Evolutionary conservation across 1,139 yeast genomes (phyloP).

Genomic region (Candida labiduridarum): DNA sequence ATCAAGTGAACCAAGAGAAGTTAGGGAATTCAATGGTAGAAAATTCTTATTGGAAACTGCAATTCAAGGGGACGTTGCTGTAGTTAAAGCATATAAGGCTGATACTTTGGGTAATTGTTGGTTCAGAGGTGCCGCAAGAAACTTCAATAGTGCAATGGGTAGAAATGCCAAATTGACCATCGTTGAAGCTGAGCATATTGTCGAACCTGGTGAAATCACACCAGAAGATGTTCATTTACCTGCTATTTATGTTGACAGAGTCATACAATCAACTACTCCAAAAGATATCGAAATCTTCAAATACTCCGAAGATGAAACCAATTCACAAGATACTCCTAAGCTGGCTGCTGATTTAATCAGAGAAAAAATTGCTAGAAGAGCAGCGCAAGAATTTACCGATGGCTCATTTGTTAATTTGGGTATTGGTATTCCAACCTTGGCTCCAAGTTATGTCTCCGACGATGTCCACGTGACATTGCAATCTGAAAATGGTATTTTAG

Average conservation of each 20-base stretch:
- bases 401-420: conserved; percentile 50
- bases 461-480: conserved; percentile 43
- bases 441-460: conserved; percentile 44
- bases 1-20: conserved; percentile 41
- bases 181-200: conserved; percentile 55
- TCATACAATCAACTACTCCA: conserved; percentile 42
- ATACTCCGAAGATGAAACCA: conserved; percentile 14
- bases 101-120: conserved; percentile 51
- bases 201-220: conserved; percentile 46
- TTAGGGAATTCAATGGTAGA: conserved; percentile 44
- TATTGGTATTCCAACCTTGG: conserved; percentile 53
- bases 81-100: conserved; percentile 50
- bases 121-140: conserved; percentile 50
- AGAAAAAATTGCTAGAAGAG: conserved; percentile 43
- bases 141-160: conserved; percentile 50
- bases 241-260: conserved; percentile 43
- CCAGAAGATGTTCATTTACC: conserved; percentile 53
- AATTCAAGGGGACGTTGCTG: conserved; percentile 48
- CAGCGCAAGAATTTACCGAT: conserved; percentile 46
- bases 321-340: conserved; percentile 15
- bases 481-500: conserved; percentile 53
- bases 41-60: conserved; percentile 47
- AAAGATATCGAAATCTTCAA: conserved; percentile 45
- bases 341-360: conserved; percentile 26
- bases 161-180: conserved; percentile 48